Base-by-base conservation (phyloP, 1,284 basidiomycete species). In the Exsudoporus floridanus region DNA sequence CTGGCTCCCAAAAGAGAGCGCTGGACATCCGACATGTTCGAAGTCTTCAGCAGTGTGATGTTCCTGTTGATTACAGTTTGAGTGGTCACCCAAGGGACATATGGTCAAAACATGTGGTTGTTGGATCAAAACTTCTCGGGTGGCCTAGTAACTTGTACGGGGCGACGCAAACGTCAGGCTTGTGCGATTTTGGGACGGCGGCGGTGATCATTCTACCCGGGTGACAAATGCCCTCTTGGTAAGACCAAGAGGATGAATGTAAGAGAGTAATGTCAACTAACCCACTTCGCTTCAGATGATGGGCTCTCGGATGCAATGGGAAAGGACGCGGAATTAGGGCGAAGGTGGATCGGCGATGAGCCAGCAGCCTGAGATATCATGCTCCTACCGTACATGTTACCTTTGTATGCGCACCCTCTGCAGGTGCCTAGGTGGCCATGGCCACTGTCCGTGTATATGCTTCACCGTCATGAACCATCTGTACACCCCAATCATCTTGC, bases 101-200 rank as follows among this genome's bases (percentile, higher is more conserved):
- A 50, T 1, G 47, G 55, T 16, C 35, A 59, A 12, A 30, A 42
- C 19, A 50, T 53, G 23, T 61, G 60, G 52, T 34, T 54, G n/a
- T 7, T 30, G 2, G 3, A 51, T 10, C 28, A 23, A 23, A n/a
- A 21, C 8, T 52, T 51, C 30, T 54, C 50, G 1, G 60, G 6
- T 23, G 23, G 23, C 49, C 50, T 2, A n/a, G n/a, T n/a, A 5
- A 25, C 12, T 49, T 52, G 12, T 61, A 44, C n/a, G n/a, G n/a
- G n/a, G n/a, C n/a, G 10, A 18, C n/a, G 27, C 34, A 55, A 21
- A 16, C 13, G 12, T 40, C 33, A 8, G 36, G 31, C 5, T n/a
- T 13, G 46, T 48, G 51, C 30, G 42, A 27, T 13, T 27, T 57
- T 16, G 53, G 50, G 16, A 16, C 31, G 12, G 23, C 28, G 42